Conservation (phyloP, 441 rosid genomes). For the Melastoma candidum region DNA sequence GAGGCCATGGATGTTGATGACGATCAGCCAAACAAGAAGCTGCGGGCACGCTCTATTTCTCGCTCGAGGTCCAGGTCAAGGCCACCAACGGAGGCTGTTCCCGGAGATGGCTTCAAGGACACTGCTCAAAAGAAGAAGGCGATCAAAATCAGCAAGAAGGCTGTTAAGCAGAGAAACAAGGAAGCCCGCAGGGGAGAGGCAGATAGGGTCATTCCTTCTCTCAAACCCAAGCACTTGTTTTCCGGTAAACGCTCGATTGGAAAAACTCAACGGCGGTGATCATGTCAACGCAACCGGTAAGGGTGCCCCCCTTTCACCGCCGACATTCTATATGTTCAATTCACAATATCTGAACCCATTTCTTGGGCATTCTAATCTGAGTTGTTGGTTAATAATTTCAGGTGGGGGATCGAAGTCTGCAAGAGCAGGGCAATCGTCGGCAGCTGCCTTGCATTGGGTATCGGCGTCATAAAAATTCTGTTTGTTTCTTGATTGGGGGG, state of each 20-base stretch:
- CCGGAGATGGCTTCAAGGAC: constrained; percentile 77
- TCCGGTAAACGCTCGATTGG: constrained; percentile 72
- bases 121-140: constrained; percentile 61
- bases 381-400: no score
- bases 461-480: no score
- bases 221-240: constrained; percentile 63
- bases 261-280: constrained; percentile 49
- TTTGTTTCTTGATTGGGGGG: no score
- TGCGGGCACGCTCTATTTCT: constrained; percentile 10
- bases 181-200: constrained; percentile 72
- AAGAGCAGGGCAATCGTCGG: no score
- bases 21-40: constrained; percentile 43
- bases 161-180: constrained; percentile 73
- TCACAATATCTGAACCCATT: no score
- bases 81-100: constrained; percentile 57
- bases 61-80: constrained; percentile 39
- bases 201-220: constrained; percentile 74
- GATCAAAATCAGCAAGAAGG: constrained; percentile 33
- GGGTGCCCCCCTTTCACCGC: no score
- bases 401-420: no score
- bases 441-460: no score
- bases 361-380: no score
- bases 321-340: no score
- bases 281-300: no score
- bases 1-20: constrained; percentile 61